Percentiles rank a stretch among this genome's conserved stretches.
Conservation (phyloP, 805 yeast genomes). For the Metschnikowia hibisci region DNA sequence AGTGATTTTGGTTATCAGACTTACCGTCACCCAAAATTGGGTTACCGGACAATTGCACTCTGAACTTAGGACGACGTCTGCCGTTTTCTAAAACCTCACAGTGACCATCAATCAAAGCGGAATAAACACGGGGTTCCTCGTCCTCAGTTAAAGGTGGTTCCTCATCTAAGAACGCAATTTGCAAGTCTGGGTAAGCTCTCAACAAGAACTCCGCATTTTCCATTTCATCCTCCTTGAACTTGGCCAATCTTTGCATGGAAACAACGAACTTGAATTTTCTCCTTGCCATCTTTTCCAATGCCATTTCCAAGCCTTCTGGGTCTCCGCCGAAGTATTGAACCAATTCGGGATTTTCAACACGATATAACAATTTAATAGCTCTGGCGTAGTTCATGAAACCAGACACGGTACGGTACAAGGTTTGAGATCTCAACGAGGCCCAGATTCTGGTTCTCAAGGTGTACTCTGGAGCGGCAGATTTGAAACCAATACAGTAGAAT, state of each 20-base stretch:
- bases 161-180: slow-evolving; percentile 58
- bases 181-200: slow-evolving; percentile 65
- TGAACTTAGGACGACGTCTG: slow-evolving; percentile 48
- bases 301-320: slow-evolving; percentile 93
- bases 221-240: slow-evolving; percentile 52
- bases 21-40: slow-evolving; percentile 86
- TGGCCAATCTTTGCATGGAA: slow-evolving; percentile 58
- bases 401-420: slow-evolving; percentile 44
- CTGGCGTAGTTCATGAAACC: slow-evolving; percentile 47
- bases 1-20: slow-evolving; percentile 78
- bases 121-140: slow-evolving; percentile 52
- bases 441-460: slow-evolving; percentile 45
- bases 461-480: slow-evolving; percentile 46
- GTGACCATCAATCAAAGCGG: slow-evolving; percentile 57
- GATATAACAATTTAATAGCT: slow-evolving; percentile 42
- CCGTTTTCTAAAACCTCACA: slow-evolving; percentile 48
- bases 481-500: slow-evolving; percentile 45
- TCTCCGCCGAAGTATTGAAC: slow-evolving; percentile 99
- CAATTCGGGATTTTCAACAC: slow-evolving; percentile 52
- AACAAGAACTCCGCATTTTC: slow-evolving; percentile 57
- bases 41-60: slow-evolving; percentile 67
- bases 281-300: slow-evolving; percentile 70
- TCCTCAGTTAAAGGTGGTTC: slow-evolving; percentile 49
- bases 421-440: slow-evolving; percentile 47
- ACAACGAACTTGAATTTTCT: slow-evolving; percentile 62